phyloP scores from a whole-genome alignment of 2,329 filamentous ascomycete genomes.

The Endoconidiophora polonica region DNA sequence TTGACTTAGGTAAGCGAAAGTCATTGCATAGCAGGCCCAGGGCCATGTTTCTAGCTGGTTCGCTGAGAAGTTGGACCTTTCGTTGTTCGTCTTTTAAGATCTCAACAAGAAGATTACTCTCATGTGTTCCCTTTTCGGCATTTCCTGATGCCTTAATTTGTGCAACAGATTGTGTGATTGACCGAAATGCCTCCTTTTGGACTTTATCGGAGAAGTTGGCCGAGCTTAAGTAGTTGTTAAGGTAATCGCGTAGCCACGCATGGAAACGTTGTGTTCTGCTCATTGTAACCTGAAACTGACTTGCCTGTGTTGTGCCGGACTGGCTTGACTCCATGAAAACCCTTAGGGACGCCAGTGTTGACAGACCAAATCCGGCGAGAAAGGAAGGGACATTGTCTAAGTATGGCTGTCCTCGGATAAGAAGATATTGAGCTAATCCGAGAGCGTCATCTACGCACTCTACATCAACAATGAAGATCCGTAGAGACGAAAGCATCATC shows the following conservation, averaged over 20 bases:
- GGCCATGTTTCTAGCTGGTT: slow-evolving; percentile 52
- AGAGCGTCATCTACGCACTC: slow-evolving; percentile 85
- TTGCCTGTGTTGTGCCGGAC: slow-evolving; percentile 70
- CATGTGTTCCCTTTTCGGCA: slow-evolving; percentile 50
- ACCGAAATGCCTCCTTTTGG: slow-evolving; percentile 40
- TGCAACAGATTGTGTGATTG: slow-evolving; percentile 52
- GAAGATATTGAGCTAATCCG: slow-evolving; percentile 70
- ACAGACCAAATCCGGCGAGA: slow-evolving; percentile 62
- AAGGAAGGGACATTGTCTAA: slow-evolving; percentile 55
- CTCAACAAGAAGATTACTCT: slow-evolving; percentile 63
- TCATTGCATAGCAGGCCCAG: slow-evolving; percentile 57
- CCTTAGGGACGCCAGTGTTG: slow-evolving; percentile 61
- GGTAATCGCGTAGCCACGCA: slow-evolving; percentile 56
- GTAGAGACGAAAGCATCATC: slow-evolving; percentile 70
- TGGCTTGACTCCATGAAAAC: slow-evolving; percentile 60
- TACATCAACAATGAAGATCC: slow-evolving; percentile 61
- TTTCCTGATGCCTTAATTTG: slow-evolving; percentile 52
- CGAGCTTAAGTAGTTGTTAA: slow-evolving; percentile 42
- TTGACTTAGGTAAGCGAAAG: slow-evolving; percentile 40
- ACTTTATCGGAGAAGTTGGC: slow-evolving; percentile 30
- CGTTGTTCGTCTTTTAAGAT: slow-evolving; percentile 58
- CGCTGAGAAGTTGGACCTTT: slow-evolving; percentile 47
- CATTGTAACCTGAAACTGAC: slow-evolving; percentile 62
- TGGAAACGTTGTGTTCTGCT: slow-evolving; percentile 61
- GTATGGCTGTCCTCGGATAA: slow-evolving; percentile 49